Percentiles rank a stretch among this genome's conserved stretches.
phyloP scores from a whole-genome alignment of 345 rosid genomes.

The Euclidium syriacum region DNA sequence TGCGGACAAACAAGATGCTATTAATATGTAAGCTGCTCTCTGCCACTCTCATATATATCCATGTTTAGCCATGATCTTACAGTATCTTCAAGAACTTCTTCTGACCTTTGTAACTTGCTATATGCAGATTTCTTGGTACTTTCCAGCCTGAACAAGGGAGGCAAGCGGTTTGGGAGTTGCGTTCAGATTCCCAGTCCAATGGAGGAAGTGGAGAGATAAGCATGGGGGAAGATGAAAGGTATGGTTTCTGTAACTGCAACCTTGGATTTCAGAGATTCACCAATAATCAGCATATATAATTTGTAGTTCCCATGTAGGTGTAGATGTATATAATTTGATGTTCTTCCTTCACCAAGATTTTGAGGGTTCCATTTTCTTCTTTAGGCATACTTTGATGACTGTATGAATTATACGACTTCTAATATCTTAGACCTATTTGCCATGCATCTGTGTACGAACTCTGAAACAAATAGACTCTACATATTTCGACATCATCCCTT shows the following conservation, averaged over 20 bases:
- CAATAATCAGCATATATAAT: background rate
- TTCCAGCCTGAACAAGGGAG: slow-evolving; percentile 72
- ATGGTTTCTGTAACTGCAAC: slow-evolving; percentile 25
- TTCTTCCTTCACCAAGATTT: background rate
- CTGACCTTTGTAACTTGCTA: slow-evolving; percentile 1
- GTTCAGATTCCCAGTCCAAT: slow-evolving; percentile 47
- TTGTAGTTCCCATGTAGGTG: slow-evolving; percentile 1
- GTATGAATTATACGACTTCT: background rate
- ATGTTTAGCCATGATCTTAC: slow-evolving; percentile 8
- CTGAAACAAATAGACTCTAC: background rate
- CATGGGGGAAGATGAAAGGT: slow-evolving; percentile 64
- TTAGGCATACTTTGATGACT: background rate
- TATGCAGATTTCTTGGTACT: slow-evolving; percentile 84
- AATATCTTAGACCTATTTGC: background rate
- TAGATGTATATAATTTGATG: background rate
- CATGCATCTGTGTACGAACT: slow-evolving; percentile 1
- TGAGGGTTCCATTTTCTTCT: background rate
- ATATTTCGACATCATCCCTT: background rate
- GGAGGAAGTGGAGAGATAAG: slow-evolving; percentile 58
- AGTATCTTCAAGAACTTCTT: background rate
- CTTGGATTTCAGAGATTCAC: background rate
- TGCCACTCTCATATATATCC: background rate
- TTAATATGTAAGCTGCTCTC: slow-evolving; percentile 63
- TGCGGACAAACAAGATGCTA: slow-evolving; percentile 89
- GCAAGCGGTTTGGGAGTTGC: slow-evolving; percentile 81